Evolutionary conservation across 345 rosid species (phyloP).

Genomic region (Nasturtium officinale): DNA sequence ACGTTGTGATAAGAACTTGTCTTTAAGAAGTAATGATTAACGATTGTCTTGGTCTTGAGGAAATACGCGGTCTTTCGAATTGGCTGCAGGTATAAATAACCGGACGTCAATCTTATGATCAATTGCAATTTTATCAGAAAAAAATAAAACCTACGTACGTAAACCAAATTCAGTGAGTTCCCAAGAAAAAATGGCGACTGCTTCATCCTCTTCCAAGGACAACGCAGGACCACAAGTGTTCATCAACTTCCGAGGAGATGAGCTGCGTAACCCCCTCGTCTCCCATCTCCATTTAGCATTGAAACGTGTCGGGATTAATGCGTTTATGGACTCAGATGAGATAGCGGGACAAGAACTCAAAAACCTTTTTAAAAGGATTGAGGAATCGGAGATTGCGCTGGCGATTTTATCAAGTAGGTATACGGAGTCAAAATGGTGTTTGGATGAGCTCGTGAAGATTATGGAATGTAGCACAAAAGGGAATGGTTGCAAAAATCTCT

Average conservation of each 20-base stretch:
- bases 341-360: neutral
- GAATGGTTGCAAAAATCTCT: neutral
- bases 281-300: constrained; percentile 22
- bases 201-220: neutral
- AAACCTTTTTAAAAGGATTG: neutral
- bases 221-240: constrained; percentile 27
- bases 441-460: constrained; percentile 14
- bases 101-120: neutral
- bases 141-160: too few relatives aligned
- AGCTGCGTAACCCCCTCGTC: neutral
- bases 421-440: constrained; percentile 13
- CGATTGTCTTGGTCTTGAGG: neutral
- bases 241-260: constrained; percentile 36
- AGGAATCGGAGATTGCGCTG: constrained; percentile 14
- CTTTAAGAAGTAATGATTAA: neutral
- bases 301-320: neutral
- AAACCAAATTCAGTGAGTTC: too few relatives aligned
- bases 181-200: neutral
- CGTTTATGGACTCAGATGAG: constrained; percentile 14
- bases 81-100: neutral
- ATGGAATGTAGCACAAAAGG: constrained; percentile 10
- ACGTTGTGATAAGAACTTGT: neutral
- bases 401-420: constrained; percentile 24
- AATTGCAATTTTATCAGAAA: too few relatives aligned
- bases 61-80: neutral